Base-by-base conservation (phyloP, 768 basidiomycete species). In the Mrakia hoshinonis region DNA sequence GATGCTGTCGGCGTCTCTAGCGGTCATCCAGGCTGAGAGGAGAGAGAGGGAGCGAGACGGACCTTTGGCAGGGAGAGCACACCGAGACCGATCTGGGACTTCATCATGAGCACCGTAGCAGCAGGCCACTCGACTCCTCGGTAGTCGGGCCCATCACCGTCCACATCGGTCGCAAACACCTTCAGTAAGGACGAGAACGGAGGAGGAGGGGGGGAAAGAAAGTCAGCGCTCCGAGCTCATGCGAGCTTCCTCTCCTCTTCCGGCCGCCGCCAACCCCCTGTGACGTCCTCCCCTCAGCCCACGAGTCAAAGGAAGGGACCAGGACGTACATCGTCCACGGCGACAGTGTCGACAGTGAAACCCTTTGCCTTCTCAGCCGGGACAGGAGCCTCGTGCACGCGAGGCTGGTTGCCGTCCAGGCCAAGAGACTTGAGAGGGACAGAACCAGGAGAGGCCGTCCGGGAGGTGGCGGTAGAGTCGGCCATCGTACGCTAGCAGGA, bases 21-120 rank as follows among this genome's bases (percentile, higher is more conserved):
- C 26, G 7, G 22, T 22, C 36, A 38, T 34, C 54, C n/a, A n/a
- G n/a, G n/a, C n/a, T n/a, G n/a, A n/a, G n/a, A n/a, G n/a, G 38
- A 48, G 2, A 43, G 48, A 29, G 67, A 69, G 52, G 52, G 39
- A 29, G 7, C 20, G 38, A 48, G 39, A 7, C 49, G 15, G 5
- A 34, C 51, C 29, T 71, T 55, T 1, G 49, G 62, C 12, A 58
- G 46, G 0, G 52, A 34, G 3, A 54, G 70, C 10, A 67, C 61
- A 11, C 48, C 62, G 11, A 67, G 54, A 31, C 70, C 70, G 36
- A 72, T 67, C 65, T 72, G 70, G 6, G 51, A 46, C 47, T 72
- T 72, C 20, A 67, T 22, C 34, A 72, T 26, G 12, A 72, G 52
- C 31, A 67, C 65, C 2, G 60, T 15, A 10, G 70, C 65, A 7